Evolutionary conservation across 2,329 filamentous ascomycete species (phyloP), one percentile per base, ranked within the genome.

Genomic region (Aspergillus japonicus): DNA sequence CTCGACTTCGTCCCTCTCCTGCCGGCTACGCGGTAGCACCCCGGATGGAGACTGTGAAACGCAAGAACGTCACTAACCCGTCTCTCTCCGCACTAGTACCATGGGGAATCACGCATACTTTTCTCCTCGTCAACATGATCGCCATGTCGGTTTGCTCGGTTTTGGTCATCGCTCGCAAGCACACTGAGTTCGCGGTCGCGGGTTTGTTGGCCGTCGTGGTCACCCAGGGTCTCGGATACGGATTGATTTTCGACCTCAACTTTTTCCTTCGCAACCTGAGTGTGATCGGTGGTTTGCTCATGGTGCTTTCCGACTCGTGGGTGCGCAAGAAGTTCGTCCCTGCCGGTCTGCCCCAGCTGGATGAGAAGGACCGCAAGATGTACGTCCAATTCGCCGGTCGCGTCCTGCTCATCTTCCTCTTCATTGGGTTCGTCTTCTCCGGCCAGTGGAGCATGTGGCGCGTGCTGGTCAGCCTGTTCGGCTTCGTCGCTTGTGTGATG

Each of bases 291-390:
- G 95, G 95, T 62, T 86, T 99, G 49, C 85, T 99, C 70, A 98
- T 99, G 95, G 95, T 99, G 21, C 85, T 99, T 51, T 97, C 93
- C 47, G 95, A 99, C 81, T 96, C 91, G 59, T 98, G 94, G 92
- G 92, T 97, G 65, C 90, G 93, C 80, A 98, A 98, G 87, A 91
- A 88, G 77, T 96, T 97, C 81, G 94, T 93, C 3, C 96, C 96
- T 64, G 95, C 95, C 51, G 95, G 95, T 51, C 85, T 99, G 56
- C 95, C 95, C 52, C 87, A 91, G 77, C 86, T 99, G 56, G 95
- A 98, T 75, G 95, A 99, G 84, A 98, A 98, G 87, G 95, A 99
- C 78, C 91, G 93, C 80, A 99, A 98, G 86, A 98, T 98, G 94
- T 99, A 99, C 84, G 96, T 99, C 81, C 95, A 98, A 86, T 89